Conservation (phyloP, 2,329 filamentous ascomycete species). For the Alternaria sp. region DNA sequence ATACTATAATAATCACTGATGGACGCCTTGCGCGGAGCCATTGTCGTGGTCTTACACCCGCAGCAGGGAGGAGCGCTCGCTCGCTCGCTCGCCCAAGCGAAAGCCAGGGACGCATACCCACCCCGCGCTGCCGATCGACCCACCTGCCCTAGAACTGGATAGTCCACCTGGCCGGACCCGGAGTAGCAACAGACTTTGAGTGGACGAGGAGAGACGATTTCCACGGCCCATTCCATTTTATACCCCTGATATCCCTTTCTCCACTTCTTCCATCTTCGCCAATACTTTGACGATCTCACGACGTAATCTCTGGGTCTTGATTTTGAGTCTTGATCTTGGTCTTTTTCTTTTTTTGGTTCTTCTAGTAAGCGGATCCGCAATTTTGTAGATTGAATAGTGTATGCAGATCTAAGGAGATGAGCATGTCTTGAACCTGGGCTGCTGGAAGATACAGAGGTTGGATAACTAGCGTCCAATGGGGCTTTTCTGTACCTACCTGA, state of each 20-base stretch:
- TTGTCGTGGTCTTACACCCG: neutral
- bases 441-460: slow-evolving; percentile 2
- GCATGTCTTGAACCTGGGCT: slow-evolving; percentile 18
- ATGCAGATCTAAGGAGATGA: slow-evolving; percentile 4
- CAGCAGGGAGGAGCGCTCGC: slow-evolving; percentile 1
- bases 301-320: slow-evolving; percentile 22
- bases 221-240: slow-evolving; percentile 33
- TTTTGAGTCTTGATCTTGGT: slow-evolving; percentile 4
- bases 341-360: neutral
- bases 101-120: slow-evolving; percentile 1
- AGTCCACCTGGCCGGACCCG: slow-evolving; percentile 4
- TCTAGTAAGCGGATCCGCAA: slow-evolving; percentile 16
- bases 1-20: slow-evolving; percentile 49
- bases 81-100: slow-evolving; percentile 2
- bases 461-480: neutral
- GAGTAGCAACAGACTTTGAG: slow-evolving; percentile 10
- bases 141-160: slow-evolving; percentile 5
- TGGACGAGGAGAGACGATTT: slow-evolving; percentile 17
- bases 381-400: slow-evolving; percentile 19
- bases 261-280: slow-evolving; percentile 24
- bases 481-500: too few relatives aligned
- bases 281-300: slow-evolving; percentile 35
- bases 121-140: slow-evolving; percentile 11
- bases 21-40: slow-evolving; percentile 3
- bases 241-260: slow-evolving; percentile 39